Evolutionary conservation across 345 rosid species (phyloP), one percentile per base, ranked within the genome.

Genomic region (Moricandia moricandioides): DNA sequence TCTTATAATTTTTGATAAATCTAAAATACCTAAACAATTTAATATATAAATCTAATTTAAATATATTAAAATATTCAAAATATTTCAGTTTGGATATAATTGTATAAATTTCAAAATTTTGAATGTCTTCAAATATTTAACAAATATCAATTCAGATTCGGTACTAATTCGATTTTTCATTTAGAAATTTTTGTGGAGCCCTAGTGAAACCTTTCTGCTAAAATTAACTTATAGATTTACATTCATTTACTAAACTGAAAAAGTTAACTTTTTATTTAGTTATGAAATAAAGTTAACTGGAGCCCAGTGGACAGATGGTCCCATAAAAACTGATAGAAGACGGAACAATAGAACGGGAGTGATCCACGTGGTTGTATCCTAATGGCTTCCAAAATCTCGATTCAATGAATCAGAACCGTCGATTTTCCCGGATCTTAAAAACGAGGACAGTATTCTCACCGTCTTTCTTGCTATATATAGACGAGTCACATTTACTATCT

Each of bases 271-370:
- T 21, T 65, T 14, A 2, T 18, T 3, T 54, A 4, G 34, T 47
- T 43, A 29, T 0, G 11, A 45, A 31, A 45, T n/a, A 58, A 67
- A 67, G 69, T 64, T 5, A 34, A 34, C 43, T 56, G 72, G 80
- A 70, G 27, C 80, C 76, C 62, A 58, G 3, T 2, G 17, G 12
- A 27, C 13, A 27, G 72, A 56, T 77, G 80, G 80, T 77, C 76
- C 76, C 72, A 61, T 62, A 37, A 52, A 73, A 13, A 11, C 26
- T 7, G 66, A 57, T 56, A 54, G 39, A 74, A 61, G 67, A 40
- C 39, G 47, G 49, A 58, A 52, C 71, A 13, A 66, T 1, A 5
- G 37, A 66, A 78, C 9, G 24, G 54, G 81, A 78, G 59, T n/a
- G 3, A 62, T 29, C 30, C 58, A 72, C 73, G 81, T 60, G 77